Conservation (phyloP, 177 flowering plant genomes). For the Telopea speciosissima region DNA sequence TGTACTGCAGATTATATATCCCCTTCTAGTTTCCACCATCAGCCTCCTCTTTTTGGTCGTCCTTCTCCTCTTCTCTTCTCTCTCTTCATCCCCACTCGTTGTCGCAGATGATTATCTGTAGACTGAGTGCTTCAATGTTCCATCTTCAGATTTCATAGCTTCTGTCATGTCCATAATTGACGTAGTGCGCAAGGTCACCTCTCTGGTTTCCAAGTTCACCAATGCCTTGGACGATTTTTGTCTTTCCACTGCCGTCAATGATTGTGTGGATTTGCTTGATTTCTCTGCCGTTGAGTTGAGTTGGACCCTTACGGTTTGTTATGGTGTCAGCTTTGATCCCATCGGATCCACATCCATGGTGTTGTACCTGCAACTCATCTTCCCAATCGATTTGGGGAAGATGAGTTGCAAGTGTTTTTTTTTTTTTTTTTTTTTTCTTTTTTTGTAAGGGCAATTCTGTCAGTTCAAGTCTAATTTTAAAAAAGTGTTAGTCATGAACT, state of each 20-base stretch:
- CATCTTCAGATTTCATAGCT: conserved; percentile 21
- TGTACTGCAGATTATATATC: too few relatives aligned
- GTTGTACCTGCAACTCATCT: too few relatives aligned
- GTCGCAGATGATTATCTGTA: background rate
- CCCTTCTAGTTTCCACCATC: too few relatives aligned
- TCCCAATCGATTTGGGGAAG: too few relatives aligned
- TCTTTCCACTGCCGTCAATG: conserved; percentile 29
- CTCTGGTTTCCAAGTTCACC: conserved; percentile 20
- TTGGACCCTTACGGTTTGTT: too few relatives aligned
- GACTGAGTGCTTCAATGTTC: conserved; percentile 18
- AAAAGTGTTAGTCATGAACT: too few relatives aligned
- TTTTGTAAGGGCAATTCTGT: too few relatives aligned
- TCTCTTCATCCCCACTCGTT: background rate
- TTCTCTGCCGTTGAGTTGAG: conserved; percentile 27
- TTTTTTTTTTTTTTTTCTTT: too few relatives aligned
- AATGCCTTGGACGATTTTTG: conserved; percentile 24
- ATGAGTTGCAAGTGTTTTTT: too few relatives aligned
- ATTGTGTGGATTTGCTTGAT: conserved; percentile 43
- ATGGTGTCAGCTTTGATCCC: too few relatives aligned
- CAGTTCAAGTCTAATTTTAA: too few relatives aligned
- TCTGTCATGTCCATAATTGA: conserved; percentile 22
- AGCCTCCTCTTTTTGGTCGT: background rate
- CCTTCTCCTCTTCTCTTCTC: background rate
- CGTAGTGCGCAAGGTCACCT: conserved; percentile 6
- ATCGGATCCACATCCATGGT: too few relatives aligned